These are phyloP conservation scores for Crassisporium funariophilum DNA, from an alignment of 768 basidiomycete species.

Conservation along the genomic window DNA sequence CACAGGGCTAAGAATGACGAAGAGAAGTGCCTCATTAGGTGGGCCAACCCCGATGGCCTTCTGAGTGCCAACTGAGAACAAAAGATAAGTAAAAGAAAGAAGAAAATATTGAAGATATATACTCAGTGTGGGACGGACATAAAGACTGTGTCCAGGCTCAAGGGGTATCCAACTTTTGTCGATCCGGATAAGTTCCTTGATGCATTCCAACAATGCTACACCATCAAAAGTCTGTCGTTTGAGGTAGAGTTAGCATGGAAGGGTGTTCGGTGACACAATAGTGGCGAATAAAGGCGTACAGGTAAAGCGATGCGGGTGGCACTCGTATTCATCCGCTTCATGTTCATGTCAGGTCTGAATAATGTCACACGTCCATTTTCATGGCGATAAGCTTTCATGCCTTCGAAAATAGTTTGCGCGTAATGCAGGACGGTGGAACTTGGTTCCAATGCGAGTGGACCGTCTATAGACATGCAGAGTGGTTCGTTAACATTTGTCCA, in stretches of 20 bases:
- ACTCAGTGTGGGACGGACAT: conserved; percentile 84
- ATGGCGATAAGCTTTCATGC: conserved; percentile 91
- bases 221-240: conserved; percentile 74
- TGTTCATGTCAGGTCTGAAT: conserved; percentile 97
- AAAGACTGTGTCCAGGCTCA: conserved; percentile 86
- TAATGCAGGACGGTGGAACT: conserved; percentile 88
- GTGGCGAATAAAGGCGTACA: conserved; percentile 46
- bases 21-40: conserved; percentile 80
- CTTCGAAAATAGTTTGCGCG: conserved; percentile 89
- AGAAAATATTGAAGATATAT: conserved; percentile 13
- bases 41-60: conserved; percentile 69
- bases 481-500: conserved; percentile 4
- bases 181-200: conserved; percentile 82
- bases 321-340: conserved; percentile 91
- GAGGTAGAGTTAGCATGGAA: conserved; percentile 2
- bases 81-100: conserved; percentile 1
- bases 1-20: conserved; percentile 81
- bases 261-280: neutral
- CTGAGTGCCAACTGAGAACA: conserved; percentile 73
- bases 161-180: conserved; percentile 93
- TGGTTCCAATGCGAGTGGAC: conserved; percentile 73
- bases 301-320: conserved; percentile 79
- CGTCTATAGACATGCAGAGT: conserved; percentile 47
- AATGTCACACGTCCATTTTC: conserved; percentile 72
- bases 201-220: conserved; percentile 69